Conservation (phyloP, 352 stramenopile species). For the Peronosclerospora sorghi region DNA sequence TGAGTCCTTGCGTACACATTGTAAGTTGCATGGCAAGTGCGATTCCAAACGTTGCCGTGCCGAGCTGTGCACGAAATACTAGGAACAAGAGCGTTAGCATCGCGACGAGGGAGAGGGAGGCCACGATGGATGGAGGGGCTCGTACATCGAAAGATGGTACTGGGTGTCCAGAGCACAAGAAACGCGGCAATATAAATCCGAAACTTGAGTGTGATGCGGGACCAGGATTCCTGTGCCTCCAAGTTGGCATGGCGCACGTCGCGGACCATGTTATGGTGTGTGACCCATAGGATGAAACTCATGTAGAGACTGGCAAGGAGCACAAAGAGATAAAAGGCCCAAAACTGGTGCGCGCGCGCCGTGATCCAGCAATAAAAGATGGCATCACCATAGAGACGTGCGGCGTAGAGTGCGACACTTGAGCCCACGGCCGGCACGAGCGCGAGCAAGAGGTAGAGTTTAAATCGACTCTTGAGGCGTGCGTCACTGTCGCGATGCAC, state of each 20-base stretch:
- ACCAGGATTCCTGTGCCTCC: slow-evolving; percentile 55
- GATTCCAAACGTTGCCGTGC: slow-evolving; percentile 31
- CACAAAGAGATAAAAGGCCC: slow-evolving; percentile 57
- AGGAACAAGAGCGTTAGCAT: not conserved
- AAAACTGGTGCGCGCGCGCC: slow-evolving; percentile 35
- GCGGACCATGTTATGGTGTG: slow-evolving; percentile 41
- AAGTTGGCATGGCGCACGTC: slow-evolving; percentile 40
- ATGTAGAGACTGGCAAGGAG: slow-evolving; percentile 54
- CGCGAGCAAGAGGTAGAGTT: slow-evolving; percentile 40
- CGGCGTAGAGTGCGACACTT: slow-evolving; percentile 28
- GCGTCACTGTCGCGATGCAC: slow-evolving; percentile 56
- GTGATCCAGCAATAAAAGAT: slow-evolving; percentile 75
- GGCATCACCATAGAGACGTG: slow-evolving; percentile 27
- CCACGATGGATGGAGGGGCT: no score
- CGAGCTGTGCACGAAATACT: slow-evolving; percentile 41
- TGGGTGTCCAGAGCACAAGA: slow-evolving; percentile 56
- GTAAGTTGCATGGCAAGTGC: slow-evolving; percentile 58
- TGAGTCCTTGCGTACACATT: slow-evolving; percentile 48
- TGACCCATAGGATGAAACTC: slow-evolving; percentile 48
- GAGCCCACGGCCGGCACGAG: slow-evolving; percentile 30
- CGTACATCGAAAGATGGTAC: slow-evolving; percentile 48
- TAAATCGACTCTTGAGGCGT: slow-evolving; percentile 43
- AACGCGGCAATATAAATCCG: slow-evolving; percentile 65
- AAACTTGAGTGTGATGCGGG: slow-evolving; percentile 47
- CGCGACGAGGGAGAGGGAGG: no score